Base-by-base conservation (phyloP, 345 rosid species). In the Populus deltoides region DNA sequence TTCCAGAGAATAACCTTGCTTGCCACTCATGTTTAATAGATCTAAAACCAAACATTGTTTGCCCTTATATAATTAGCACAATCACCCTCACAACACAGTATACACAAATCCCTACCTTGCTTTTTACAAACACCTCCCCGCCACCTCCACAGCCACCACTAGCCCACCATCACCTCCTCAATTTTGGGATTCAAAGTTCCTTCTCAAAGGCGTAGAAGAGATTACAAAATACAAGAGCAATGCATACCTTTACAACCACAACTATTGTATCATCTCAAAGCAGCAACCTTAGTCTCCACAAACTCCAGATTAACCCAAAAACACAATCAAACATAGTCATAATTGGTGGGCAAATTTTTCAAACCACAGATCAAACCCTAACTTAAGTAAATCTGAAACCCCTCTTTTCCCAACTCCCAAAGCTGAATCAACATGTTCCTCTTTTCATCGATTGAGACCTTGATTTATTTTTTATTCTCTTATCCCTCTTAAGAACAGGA, bases 381-480 rank as follows among this genome's bases (percentile, higher is more conserved):
- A 20, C 84, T 63, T 74, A 85, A 10, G 92, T 93, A 16, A 97
- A 94, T 16, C 77, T 95, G 36, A 70, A 85, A 45, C 92, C 99
- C 27, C 75, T 90, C 35, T 78, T 96, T 77, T 89, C 87, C 39
- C 81, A 66, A 71, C 83, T 93, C 71, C 84, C 86, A 11, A 86
- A 88, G 33, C 68, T 92, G 0, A 81, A 81, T 80, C 88, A 81
- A 22, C 53, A 68, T 61, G 66, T 71, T 73, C 53, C 80, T 61
- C 87, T 73, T 11, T 95, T 93, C 86, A 39, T 96, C 71, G 98
- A 96, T 86, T 83, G 99, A 7, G 98, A 94, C 78, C 99, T 98
- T 7, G 93, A 83, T 59, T 76, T 90, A 53, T 96, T 92, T 88
- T 86, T 94, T 36, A 59, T 90, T 72, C 82, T 93, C 66, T 90